Base-by-base conservation (phyloP, 768 basidiomycete species). In the Pilatotrama ljubarskyi region DNA sequence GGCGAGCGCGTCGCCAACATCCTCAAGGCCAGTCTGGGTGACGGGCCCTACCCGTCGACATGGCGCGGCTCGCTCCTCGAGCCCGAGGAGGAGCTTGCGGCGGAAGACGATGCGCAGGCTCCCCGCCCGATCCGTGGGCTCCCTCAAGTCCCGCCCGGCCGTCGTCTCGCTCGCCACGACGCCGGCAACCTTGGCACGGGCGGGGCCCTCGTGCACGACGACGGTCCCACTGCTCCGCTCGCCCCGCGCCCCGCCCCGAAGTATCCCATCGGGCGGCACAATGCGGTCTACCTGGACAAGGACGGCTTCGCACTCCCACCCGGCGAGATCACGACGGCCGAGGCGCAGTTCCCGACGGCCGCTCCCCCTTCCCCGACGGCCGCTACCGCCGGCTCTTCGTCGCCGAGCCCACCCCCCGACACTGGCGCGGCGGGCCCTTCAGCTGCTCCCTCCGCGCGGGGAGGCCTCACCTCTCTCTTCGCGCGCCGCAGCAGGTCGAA, bases 61-160 rank as follows among this genome's bases (percentile, higher is more conserved):
- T 48, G 55, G 55, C 55, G 55, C 46, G 55, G 46, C 37, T 49
- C 55, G 17, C 37, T 56, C 37, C 49, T 49, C 17, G 55, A 56
- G 46, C 38, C 46, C 10, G 55, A 57, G 18, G 26, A 40, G 26
- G 38, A 44, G 5, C 24, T 24, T 1, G 22, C 25, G 7, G 24
- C 38, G 17, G 29, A 15, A 2, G 7, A 5, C 15, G 32, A 10
- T n/a, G 29, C 32, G 10, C 48, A 29, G 24, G 29, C 15, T 36
- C 48, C n/a, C 6, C 29, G 29, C 29, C 18, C 26, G 26, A 24
- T 18, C 42, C 41, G 9, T 41, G 2, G 10, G 37, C 47, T 15
- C 43, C 35, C n/a, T 35, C 24, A 1, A 36, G 10, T 4, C 44
- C 44, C 5, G 18, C 42, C 29, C 29, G 29, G 29, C 29, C 29